Percentiles rank a stretch among this genome's conserved stretches.
Conservation (phyloP, 179 eudicot species). For the Amaranthus tricolor region DNA sequence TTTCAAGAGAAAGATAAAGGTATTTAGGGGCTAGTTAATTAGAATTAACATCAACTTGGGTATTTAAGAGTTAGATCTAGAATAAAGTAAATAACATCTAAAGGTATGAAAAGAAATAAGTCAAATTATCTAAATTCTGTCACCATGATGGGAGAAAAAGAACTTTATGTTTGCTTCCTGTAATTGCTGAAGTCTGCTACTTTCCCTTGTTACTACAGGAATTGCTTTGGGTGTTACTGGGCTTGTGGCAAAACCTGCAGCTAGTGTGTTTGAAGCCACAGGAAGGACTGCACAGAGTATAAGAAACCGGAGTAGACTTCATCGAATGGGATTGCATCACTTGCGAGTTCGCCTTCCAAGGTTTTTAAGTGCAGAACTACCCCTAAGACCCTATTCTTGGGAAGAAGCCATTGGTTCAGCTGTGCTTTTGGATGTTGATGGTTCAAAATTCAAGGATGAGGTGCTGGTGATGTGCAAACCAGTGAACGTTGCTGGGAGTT, state of each 20-base stretch:
- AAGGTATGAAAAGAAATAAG: not conserved
- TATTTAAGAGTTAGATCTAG: too few relatives aligned
- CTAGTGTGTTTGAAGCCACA: constrained; percentile 94
- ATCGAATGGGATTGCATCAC: constrained; percentile 53
- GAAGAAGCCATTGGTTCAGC: constrained; percentile 87
- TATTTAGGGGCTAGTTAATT: too few relatives aligned
- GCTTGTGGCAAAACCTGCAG: constrained; percentile 94
- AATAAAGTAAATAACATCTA: not conserved
- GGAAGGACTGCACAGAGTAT: constrained; percentile 97
- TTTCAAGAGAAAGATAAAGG: too few relatives aligned
- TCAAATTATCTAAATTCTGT: not conserved
- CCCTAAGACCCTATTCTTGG: constrained; percentile 85
- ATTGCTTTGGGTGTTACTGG: constrained; percentile 90
- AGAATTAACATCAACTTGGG: too few relatives aligned
- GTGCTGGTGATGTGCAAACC: constrained; percentile 60
- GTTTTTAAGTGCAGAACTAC: constrained; percentile 58
- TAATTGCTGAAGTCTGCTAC: constrained; percentile 6
- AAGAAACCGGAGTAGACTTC: constrained; percentile 80
- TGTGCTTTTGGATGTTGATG: constrained; percentile 55
- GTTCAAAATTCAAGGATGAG: constrained; percentile 55
- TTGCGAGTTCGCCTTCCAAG: constrained; percentile 87
- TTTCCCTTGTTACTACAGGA: constrained; percentile 43
- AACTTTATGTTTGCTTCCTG: not conserved
- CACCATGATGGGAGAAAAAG: not conserved
- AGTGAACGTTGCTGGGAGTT: constrained; percentile 62